These are phyloP conservation scores for Microsporum ferrugineum DNA, from an alignment of 2,329 filamentous ascomycete genomes.

Conservation along the genomic window DNA sequence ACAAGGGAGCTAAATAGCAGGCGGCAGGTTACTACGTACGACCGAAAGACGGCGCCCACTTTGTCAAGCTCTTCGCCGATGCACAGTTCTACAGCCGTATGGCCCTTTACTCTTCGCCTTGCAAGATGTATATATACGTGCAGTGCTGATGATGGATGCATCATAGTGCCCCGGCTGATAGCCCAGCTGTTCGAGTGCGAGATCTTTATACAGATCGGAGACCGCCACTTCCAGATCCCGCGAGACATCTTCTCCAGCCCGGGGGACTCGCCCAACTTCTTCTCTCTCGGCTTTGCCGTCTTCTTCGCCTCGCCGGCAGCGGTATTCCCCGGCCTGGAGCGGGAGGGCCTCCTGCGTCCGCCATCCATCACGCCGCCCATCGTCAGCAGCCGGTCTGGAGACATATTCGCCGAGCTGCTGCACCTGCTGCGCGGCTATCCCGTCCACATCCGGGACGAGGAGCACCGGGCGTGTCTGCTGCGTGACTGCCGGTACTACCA, in stretches of 20 bases:
- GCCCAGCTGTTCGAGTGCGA: slow-evolving; percentile 84
- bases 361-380: slow-evolving; percentile 74
- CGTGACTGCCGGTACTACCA: slow-evolving; percentile 88
- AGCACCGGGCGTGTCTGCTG: slow-evolving; percentile 65
- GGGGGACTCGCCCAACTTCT: slow-evolving; percentile 91
- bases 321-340: slow-evolving; percentile 74
- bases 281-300: slow-evolving; percentile 76
- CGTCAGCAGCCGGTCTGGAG: slow-evolving; percentile 69
- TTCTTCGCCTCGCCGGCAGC: slow-evolving; percentile 74
- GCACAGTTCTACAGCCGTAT: slow-evolving; percentile 84
- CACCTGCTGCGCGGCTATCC: slow-evolving; percentile 76
- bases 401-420: slow-evolving; percentile 71
- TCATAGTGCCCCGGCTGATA: slow-evolving; percentile 70
- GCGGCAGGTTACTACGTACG: slow-evolving; percentile 63
- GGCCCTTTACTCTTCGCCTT: slow-evolving; percentile 19
- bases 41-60: slow-evolving; percentile 72
- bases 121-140: neutral
- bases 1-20: neutral
- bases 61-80: slow-evolving; percentile 85
- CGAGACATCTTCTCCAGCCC: slow-evolving; percentile 74
- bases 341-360: slow-evolving; percentile 67
- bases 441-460: slow-evolving; percentile 60
- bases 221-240: slow-evolving; percentile 77
- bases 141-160: neutral
- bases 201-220: slow-evolving; percentile 85